Percentiles rank a stretch among this genome's conserved stretches.
These are phyloP conservation scores for Vinca major DNA, from an alignment of 305 asterid species.

Conservation along the genomic window DNA sequence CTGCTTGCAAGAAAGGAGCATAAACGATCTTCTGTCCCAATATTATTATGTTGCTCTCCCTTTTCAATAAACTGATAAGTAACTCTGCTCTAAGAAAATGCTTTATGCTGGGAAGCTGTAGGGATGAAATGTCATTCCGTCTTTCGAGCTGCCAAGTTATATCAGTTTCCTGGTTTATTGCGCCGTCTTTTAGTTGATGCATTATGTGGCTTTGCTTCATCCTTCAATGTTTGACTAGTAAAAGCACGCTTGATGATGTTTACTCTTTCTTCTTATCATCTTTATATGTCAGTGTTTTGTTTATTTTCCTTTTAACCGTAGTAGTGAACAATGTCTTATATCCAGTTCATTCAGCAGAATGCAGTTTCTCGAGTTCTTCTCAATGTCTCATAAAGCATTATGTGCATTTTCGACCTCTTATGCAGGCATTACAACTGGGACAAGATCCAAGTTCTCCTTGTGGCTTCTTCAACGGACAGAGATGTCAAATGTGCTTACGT, in stretches of 20 bases:
- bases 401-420: too few relatives aligned
- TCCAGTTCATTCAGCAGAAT: background rate
- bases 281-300: background rate
- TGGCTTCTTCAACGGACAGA: conserved; percentile 45
- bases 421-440: conserved; percentile 54
- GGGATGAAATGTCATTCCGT: background rate
- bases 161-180: background rate
- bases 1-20: background rate
- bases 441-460: conserved; percentile 46
- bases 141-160: background rate
- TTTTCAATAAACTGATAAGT: background rate
- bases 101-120: background rate
- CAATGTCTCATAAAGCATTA: background rate
- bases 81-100: background rate
- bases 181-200: background rate
- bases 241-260: background rate
- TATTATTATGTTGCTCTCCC: background rate
- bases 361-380: background rate
- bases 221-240: background rate
- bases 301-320: background rate
- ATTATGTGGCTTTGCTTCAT: background rate
- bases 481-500: conserved; percentile 65
- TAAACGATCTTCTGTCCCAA: background rate
- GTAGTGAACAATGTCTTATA: background rate
- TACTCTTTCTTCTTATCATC: background rate